Conservation (phyloP, 352 stramenopile genomes). For the Elongisporangium prolatum region DNA sequence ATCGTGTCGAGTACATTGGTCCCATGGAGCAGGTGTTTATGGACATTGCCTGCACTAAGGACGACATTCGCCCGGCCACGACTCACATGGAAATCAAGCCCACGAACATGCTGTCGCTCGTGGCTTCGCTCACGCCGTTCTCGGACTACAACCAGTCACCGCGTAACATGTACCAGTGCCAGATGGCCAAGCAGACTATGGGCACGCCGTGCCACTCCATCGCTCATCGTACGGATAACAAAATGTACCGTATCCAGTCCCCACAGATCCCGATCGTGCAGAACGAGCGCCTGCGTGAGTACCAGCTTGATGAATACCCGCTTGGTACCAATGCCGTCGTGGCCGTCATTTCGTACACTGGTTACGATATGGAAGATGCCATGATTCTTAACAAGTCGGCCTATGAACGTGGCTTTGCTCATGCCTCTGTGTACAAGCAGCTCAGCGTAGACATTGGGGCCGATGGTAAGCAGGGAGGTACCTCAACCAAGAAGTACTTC, state of each 20-base stretch:
- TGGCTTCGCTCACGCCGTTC: conserved; percentile 98
- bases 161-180: conserved; percentile 99
- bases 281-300: conserved; percentile 94
- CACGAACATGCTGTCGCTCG: conserved; percentile 99
- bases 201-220: conserved; percentile 97
- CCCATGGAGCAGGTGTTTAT: conserved; percentile 98
- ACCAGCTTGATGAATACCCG: conserved; percentile 98
- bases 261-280: conserved; percentile 98
- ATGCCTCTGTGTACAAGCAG: conserved; percentile 99
- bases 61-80: conserved; percentile 94
- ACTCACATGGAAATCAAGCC: conserved; percentile 99
- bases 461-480: conserved; percentile 61
- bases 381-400: conserved; percentile 99
- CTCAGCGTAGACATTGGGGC: conserved; percentile 89
- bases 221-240: conserved; percentile 97
- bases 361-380: conserved; percentile 97
- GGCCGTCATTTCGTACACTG: conserved; percentile 99
- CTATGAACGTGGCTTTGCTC: conserved; percentile 97
- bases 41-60: conserved; percentile 96
- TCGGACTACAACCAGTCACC: conserved; percentile 99
- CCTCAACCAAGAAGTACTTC: conserved; percentile 86
- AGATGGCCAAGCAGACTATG: conserved; percentile 99
- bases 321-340: conserved; percentile 99
- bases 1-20: conserved; percentile 96
- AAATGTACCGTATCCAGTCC: conserved; percentile 99